Percentiles rank a stretch among this genome's conserved stretches.
Conservation (phyloP, 345 rosid species). For the Rhodamnia argentea region DNA sequence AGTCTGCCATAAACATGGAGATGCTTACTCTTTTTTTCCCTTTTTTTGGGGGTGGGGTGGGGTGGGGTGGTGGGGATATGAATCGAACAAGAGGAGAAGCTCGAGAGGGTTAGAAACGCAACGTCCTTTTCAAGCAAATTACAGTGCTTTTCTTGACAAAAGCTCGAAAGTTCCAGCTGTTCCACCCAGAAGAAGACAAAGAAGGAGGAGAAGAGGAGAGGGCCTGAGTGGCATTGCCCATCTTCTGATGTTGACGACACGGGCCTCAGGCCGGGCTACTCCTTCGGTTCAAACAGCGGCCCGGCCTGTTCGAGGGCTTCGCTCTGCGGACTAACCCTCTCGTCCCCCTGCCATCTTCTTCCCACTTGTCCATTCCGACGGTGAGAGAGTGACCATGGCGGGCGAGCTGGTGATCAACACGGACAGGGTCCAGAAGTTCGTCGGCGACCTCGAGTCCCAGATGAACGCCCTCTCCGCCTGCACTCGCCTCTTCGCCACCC, state of each 20-base stretch:
- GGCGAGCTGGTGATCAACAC: conserved; percentile 11
- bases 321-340: neutral
- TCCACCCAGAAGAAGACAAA: neutral
- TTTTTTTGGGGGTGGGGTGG: neutral
- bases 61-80: neutral
- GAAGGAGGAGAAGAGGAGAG: neutral
- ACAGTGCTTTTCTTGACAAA: neutral
- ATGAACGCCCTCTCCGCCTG: conserved; percentile 28
- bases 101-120: neutral
- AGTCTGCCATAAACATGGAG: neutral
- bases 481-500: conserved; percentile 28
- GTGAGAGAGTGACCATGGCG: conserved; percentile 5
- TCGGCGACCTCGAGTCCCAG: conserved; percentile 28
- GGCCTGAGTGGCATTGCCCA: neutral
- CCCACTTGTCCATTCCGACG: neutral
- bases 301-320: neutral
- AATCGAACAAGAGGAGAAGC: neutral
- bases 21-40: neutral
- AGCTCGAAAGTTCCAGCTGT: neutral
- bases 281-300: neutral
- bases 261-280: neutral
- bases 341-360: neutral
- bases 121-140: neutral
- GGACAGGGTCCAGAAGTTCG: conserved; percentile 28
- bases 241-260: neutral